These are phyloP conservation scores for Coprinopsis cinerea DNA, from an alignment of 768 basidiomycete genomes.

Conservation along the genomic window DNA sequence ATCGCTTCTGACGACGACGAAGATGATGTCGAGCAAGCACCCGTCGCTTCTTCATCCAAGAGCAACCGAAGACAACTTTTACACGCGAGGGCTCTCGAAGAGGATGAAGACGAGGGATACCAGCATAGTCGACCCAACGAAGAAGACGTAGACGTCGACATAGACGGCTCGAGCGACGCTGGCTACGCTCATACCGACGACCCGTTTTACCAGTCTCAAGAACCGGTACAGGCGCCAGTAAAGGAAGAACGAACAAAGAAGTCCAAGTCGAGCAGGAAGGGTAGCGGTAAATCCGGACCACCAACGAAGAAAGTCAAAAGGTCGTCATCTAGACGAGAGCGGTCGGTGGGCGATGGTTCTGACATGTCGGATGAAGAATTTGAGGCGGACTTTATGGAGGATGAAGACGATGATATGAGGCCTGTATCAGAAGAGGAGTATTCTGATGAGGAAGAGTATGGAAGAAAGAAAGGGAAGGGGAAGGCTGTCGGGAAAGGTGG, in stretches of 20 bases:
- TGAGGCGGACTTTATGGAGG: conserved; percentile 15
- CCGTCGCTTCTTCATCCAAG: background rate
- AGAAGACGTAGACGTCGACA: background rate
- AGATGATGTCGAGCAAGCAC: conserved; percentile 4
- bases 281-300: conserved; percentile 1
- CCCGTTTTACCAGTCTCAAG: too few species aligned
- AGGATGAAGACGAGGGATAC: background rate
- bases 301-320: conserved; percentile 18
- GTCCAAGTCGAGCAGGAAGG: conserved; percentile 11
- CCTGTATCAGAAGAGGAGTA: conserved; percentile 18
- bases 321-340: too few species aligned
- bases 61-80: background rate
- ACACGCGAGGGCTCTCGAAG: background rate
- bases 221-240: too few species aligned
- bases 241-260: conserved; percentile 5
- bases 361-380: conserved; percentile 16
- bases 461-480: conserved; percentile 15
- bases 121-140: background rate
- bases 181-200: too few species aligned
- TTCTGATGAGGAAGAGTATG: conserved; percentile 16
- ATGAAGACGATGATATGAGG: conserved; percentile 19
- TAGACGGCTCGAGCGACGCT: too few species aligned
- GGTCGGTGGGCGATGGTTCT: too few species aligned
- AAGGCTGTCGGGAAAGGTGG: conserved; percentile 7
- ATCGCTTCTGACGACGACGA: conserved; percentile 15